Percentiles rank a stretch among this genome's conserved stretches.
Conservation (phyloP, 2,329 filamentous ascomycete genomes). For the Colletotrichum magnum region DNA sequence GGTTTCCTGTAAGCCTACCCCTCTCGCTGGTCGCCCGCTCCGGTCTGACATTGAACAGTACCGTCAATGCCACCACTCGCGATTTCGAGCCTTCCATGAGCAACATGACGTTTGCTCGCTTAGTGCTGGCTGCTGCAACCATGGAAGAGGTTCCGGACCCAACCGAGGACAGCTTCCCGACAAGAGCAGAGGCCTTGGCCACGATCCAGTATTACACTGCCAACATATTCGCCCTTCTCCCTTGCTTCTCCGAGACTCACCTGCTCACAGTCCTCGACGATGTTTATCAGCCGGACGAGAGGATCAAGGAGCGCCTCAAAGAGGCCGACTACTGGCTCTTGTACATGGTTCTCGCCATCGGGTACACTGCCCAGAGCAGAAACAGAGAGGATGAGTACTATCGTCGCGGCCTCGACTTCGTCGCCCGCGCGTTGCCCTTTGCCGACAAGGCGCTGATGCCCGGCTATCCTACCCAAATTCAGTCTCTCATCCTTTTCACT, state of each 20-base stretch:
- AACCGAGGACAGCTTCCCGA: constrained; percentile 75
- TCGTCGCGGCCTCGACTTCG: constrained; percentile 67
- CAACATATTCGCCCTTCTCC: constrained; percentile 84
- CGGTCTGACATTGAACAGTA: constrained; percentile 62
- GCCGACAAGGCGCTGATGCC: constrained; percentile 88
- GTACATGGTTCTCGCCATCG: constrained; percentile 90
- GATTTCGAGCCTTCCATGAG: constrained; percentile 92
- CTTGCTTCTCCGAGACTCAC: constrained; percentile 84
- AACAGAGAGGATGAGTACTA: constrained; percentile 76
- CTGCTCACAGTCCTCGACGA: constrained; percentile 86
- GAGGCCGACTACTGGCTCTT: constrained; percentile 87
- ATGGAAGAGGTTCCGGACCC: constrained; percentile 79
- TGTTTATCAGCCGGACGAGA: constrained; percentile 80
- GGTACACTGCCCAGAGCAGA: constrained; percentile 80
- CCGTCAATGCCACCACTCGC: constrained; percentile 93
- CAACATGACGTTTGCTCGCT: constrained; percentile 91
- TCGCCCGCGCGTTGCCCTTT: constrained; percentile 77
- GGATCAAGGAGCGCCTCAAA: constrained; percentile 62
- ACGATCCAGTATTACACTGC: constrained; percentile 88
- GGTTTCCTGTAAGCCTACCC: constrained; percentile 78
- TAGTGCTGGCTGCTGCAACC: constrained; percentile 86
- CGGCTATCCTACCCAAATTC: constrained; percentile 87
- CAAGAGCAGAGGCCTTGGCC: constrained; percentile 75
- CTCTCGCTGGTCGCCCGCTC: not conserved
- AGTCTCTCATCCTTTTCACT: constrained; percentile 87